Conservation (phyloP, 805 yeast species). For the Geotrichum ghanense region DNA sequence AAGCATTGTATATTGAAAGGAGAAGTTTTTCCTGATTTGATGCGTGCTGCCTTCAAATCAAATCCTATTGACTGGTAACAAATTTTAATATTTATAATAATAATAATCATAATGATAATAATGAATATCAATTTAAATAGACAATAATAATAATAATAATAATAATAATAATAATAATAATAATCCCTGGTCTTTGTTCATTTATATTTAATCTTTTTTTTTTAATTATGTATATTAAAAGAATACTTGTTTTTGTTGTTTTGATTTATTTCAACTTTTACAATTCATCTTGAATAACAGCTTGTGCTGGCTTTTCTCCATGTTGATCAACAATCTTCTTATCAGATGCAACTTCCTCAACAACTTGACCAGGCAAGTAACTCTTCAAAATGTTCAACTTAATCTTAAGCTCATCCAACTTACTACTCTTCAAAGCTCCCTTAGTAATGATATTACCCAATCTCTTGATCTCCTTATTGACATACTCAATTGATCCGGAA, state of each 20-base stretch:
- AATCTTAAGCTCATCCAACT: constrained; percentile 39
- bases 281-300: neutral
- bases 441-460: constrained; percentile 31
- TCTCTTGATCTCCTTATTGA: constrained; percentile 36
- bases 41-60: constrained; percentile 37
- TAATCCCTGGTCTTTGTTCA: neutral
- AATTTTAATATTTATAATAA: no score
- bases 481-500: constrained; percentile 25
- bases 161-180: no score
- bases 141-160: no score
- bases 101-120: neutral
- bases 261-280: no score
- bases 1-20: constrained; percentile 64
- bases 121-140: neutral
- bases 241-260: no score
- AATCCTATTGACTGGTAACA: constrained; percentile 21
- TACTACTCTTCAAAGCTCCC: constrained; percentile 29
- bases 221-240: no score
- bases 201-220: neutral
- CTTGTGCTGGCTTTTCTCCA: constrained; percentile 1
- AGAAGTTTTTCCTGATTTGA: constrained; percentile 57
- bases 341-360: no score
- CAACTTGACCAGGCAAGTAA: constrained; percentile 13
- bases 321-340: neutral
- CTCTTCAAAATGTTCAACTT: constrained; percentile 39